Conservation (phyloP, 169 alveolate genomes). For the Eimeria sp. region DNA sequence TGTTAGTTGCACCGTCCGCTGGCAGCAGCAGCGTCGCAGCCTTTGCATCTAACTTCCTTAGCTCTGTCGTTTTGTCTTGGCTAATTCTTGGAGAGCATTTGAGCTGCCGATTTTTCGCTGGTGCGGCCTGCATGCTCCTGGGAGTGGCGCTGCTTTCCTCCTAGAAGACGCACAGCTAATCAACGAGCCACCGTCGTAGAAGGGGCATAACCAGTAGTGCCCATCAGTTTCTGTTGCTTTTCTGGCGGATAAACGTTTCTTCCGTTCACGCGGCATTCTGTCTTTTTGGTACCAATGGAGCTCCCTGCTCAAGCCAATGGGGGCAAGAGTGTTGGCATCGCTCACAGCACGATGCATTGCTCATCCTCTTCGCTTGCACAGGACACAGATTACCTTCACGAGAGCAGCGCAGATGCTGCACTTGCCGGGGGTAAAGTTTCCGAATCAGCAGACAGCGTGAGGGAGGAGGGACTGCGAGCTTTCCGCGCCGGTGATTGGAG, state of each 20-base stretch:
- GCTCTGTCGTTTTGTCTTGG: constrained; percentile 48
- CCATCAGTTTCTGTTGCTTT: not conserved
- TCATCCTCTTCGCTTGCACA: constrained; percentile 34
- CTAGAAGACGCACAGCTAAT: not conserved
- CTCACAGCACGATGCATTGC: constrained; percentile 4
- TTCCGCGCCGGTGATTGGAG: constrained; percentile 69
- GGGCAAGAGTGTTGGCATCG: not conserved
- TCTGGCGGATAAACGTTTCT: not conserved
- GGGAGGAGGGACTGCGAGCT: constrained; percentile 65
- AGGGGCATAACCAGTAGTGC: not conserved
- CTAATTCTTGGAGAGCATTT: constrained; percentile 66
- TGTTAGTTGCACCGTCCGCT: constrained; percentile 52
- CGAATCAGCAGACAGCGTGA: constrained; percentile 24
- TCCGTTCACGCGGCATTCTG: not conserved
- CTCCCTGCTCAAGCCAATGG: not conserved
- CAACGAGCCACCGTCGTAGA: not conserved
- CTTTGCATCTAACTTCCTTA: constrained; percentile 66
- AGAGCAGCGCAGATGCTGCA: not conserved
- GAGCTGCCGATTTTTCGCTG: constrained; percentile 49
- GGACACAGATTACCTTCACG: not conserved
- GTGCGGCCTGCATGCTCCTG: constrained; percentile 76
- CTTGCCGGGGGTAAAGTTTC: not conserved
- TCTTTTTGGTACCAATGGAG: not conserved
- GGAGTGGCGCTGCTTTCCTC: constrained; percentile 77
- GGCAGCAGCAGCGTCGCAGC: constrained; percentile 76